Conservation (phyloP, 2,329 filamentous ascomycete species). For the Akanthomyces dipterigenus region DNA sequence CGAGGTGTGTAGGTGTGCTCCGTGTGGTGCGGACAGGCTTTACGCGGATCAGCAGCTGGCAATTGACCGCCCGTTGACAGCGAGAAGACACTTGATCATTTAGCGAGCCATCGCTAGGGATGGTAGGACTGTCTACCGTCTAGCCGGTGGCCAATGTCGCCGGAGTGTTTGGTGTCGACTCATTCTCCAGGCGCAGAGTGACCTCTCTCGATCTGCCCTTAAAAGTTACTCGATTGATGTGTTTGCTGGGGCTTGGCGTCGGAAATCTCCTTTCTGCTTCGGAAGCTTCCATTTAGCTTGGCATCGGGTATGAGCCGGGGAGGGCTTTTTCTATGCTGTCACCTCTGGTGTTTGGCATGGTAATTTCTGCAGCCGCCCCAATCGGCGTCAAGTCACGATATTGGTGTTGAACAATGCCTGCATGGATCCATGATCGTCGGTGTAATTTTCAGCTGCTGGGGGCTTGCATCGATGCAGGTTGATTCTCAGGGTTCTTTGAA, state of each 20-base stretch:
- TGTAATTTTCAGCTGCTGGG: background rate
- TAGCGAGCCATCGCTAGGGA: too few species aligned
- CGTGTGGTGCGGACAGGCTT: too few species aligned
- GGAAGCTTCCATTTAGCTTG: constrained; percentile 7
- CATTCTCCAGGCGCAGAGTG: background rate
- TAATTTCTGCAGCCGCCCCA: background rate
- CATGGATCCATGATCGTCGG: constrained; percentile 1
- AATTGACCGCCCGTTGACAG: too few species aligned
- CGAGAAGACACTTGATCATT: too few species aligned
- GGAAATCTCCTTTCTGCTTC: background rate
- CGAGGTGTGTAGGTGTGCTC: too few species aligned
- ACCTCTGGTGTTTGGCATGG: background rate
- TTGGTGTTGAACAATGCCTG: background rate
- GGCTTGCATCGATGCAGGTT: background rate
- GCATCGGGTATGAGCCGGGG: background rate
- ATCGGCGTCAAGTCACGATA: background rate
- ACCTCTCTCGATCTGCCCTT: background rate
- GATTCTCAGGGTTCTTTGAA: background rate
- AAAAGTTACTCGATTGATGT: background rate
- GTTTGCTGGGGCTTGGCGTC: background rate
- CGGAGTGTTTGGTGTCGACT: too few species aligned
- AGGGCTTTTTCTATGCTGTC: background rate
- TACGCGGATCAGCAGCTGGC: too few species aligned
- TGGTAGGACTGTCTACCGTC: too few species aligned
- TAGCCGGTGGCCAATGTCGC: too few species aligned